Evolutionary conservation across 1,284 basidiomycete genomes (phyloP).

Genomic region (Cutaneotrichosporon spelunceum): DNA sequence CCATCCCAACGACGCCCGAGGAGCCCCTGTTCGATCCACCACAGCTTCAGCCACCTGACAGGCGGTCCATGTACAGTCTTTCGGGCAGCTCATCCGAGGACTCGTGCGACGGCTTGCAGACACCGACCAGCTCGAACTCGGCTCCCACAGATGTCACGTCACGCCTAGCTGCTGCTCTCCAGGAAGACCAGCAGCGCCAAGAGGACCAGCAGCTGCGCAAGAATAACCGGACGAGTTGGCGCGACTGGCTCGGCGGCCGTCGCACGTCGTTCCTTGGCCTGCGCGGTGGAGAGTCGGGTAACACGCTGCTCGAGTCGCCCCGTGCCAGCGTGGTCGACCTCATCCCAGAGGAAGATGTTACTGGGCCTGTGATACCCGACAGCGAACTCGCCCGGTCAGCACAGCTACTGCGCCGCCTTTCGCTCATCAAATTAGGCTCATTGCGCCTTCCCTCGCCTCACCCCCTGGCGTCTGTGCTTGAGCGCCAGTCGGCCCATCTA

Average conservation of each 20-base stretch:
- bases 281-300: constrained; percentile 11
- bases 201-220: constrained; percentile 13
- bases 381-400: constrained; percentile 19
- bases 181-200: constrained; percentile 12
- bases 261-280: constrained; percentile 22
- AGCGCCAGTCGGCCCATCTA: constrained; percentile 36
- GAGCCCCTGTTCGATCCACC: background rate
- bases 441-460: constrained; percentile 45
- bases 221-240: constrained; percentile 16
- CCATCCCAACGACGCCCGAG: constrained; percentile 7
- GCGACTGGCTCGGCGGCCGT: constrained; percentile 20
- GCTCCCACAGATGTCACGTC: constrained; percentile 22
- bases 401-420: constrained; percentile 37
- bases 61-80: constrained; percentile 30
- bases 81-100: constrained; percentile 29
- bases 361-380: constrained; percentile 4
- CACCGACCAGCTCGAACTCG: constrained; percentile 29
- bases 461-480: constrained; percentile 37
- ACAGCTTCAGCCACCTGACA: background rate
- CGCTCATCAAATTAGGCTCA: constrained; percentile 36
- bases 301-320: constrained; percentile 16
- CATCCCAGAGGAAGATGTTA: background rate
- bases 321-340: constrained; percentile 16
- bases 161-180: constrained; percentile 13
- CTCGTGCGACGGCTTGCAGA: constrained; percentile 38